A percentile compares a stretch with the other conserved stretches of the same genome.
These are phyloP conservation scores for Petasospora rhodanensis DNA, from an alignment of 1,139 yeast genomes.

Conservation along the genomic window DNA sequence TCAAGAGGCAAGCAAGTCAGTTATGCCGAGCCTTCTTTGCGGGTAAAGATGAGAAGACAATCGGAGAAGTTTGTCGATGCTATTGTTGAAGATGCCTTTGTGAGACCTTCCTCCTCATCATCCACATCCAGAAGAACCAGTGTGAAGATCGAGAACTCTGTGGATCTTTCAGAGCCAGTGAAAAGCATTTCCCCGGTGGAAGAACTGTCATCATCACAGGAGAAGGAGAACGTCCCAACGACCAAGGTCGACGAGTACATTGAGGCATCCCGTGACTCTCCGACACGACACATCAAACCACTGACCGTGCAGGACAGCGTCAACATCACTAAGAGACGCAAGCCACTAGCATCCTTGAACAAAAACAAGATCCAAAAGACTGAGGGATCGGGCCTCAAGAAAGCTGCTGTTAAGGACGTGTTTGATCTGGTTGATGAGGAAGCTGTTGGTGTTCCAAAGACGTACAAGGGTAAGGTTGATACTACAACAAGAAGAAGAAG, in stretches of 20 bases:
- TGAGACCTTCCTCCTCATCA: no score
- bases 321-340: constrained; percentile 26
- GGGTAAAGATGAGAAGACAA: constrained; percentile 68
- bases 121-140: constrained; percentile 2
- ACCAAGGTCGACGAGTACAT: constrained; percentile 3
- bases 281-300: constrained; percentile 8
- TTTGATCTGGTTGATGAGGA: constrained; percentile 27
- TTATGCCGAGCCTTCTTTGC: constrained; percentile 64
- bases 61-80: constrained; percentile 60
- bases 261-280: constrained; percentile 5
- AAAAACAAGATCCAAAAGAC: constrained; percentile 17
- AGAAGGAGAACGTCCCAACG: not conserved
- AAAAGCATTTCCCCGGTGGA: not conserved
- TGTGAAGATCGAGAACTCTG: not conserved
- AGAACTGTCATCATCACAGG: not conserved
- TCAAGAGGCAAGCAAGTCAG: constrained; percentile 49
- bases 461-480: constrained; percentile 23
- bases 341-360: constrained; percentile 17
- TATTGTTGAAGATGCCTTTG: constrained; percentile 17
- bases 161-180: not conserved
- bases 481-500: constrained; percentile 17
- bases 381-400: constrained; percentile 6
- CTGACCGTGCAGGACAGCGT: constrained; percentile 19
- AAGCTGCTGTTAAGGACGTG: constrained; percentile 19
- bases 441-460: constrained; percentile 26